These are phyloP conservation scores for Globisporangium okanoganense DNA, from an alignment of 352 stramenopile species.

Conservation along the genomic window DNA sequence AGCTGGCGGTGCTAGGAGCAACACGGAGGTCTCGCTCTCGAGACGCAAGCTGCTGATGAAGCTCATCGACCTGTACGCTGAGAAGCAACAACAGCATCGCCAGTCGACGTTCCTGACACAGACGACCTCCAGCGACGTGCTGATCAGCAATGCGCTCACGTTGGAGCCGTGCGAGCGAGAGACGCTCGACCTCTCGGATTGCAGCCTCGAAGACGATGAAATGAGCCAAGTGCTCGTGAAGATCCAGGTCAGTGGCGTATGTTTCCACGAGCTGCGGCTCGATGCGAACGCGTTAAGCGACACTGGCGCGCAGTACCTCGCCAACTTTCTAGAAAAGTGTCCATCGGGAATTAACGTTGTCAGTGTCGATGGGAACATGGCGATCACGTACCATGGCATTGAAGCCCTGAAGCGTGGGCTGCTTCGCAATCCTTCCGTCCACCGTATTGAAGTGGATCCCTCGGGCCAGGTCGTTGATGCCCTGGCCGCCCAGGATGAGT, in stretches of 20 bases:
- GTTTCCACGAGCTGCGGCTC: slow-evolving; percentile 32
- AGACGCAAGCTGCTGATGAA: slow-evolving; percentile 36
- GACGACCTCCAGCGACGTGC: slow-evolving; percentile 31
- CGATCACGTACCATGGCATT: slow-evolving; percentile 32
- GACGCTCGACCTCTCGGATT: slow-evolving; percentile 26
- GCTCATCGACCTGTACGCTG: slow-evolving; percentile 33
- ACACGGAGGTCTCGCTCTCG: neutral
- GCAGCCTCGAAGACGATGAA: slow-evolving; percentile 33
- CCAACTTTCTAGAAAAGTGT: slow-evolving; percentile 38
- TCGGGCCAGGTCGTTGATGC: slow-evolving; percentile 15
- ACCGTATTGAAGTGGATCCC: slow-evolving; percentile 22
- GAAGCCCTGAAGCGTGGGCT: slow-evolving; percentile 24
- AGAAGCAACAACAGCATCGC: slow-evolving; percentile 23
- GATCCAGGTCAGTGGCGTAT: slow-evolving; percentile 26
- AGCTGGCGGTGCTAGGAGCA: slow-evolving; percentile 4
- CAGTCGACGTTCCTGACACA: slow-evolving; percentile 54
- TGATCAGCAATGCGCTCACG: slow-evolving; percentile 19
- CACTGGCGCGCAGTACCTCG: slow-evolving; percentile 29
- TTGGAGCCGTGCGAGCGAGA: slow-evolving; percentile 9
- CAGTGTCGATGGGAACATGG: slow-evolving; percentile 27
- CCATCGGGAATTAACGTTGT: slow-evolving; percentile 21
- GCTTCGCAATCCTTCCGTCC: slow-evolving; percentile 27
- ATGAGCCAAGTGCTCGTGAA: slow-evolving; percentile 40
- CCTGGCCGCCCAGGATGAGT: slow-evolving; percentile 15
- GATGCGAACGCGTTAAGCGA: slow-evolving; percentile 38